Evolutionary conservation across 2,329 filamentous ascomycete genomes (phyloP), one percentile per base, ranked within the genome.

Genomic region (Leptographium lundbergii): DNA sequence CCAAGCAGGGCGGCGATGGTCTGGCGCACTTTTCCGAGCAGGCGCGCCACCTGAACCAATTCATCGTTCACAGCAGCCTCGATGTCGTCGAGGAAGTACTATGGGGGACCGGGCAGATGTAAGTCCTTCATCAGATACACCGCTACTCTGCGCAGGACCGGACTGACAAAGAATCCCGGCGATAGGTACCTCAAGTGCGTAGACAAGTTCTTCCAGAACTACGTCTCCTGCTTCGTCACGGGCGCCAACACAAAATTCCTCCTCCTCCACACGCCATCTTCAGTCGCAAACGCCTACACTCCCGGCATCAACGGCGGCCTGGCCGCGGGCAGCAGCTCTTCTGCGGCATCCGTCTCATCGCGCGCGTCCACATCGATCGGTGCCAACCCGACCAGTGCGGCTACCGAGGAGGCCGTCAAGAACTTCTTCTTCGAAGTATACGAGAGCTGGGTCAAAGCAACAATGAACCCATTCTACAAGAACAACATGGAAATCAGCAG

Each of bases 61-160:
- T 99, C 76, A 90, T 97, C 69, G 85, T 96, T 36, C 92, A 99
- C 75, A 91, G 89, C 66, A 89, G 89, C 65, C 78, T 99, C 60
- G 94, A 99, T 72, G 89, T 97, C 53, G 88, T 96, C 57, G 94
- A 99, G 75, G 94, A 99, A 73, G 85, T 92, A 34, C 94, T 97
- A 75, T 99, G 94, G 92, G 87, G 84, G 7, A 89, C 79, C 62
- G 88, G 88, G 5, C 86, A 89, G 66, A 87, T 95, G 90, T 95
- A 75, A 63, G 78, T 70, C n/a, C 5, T 14, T 22, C 54, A 22
- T n/a, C 4, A 25, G 4, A 50, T 22, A 17, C 22, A 14, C 22
- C 17, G 27, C 11, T 42, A 17, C n/a, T 45, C 42, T 14, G 45
- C 19, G 39, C 3, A 29, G 11, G 24, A 56, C 34, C 7, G 29